A percentile compares a stretch with the other conserved stretches of the same genome.
Conservation (phyloP, 805 yeast species). For the Candida bentonensis region DNA sequence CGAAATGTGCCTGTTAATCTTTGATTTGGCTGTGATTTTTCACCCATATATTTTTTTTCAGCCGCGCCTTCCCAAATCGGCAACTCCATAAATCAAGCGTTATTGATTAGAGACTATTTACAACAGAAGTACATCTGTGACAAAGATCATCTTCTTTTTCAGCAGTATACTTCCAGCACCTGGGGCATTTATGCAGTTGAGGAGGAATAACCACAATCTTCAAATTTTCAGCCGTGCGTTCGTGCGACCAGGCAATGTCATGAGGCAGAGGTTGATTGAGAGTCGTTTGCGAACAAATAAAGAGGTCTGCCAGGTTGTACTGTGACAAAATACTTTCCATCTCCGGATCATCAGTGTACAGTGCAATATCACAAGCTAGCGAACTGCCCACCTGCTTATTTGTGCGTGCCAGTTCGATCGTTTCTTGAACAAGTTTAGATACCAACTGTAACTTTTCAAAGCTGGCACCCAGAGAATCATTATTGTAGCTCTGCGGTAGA, state of each 20-base stretch:
- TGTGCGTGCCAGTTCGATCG: conserved; percentile 43
- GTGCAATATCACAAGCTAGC: conserved; percentile 38
- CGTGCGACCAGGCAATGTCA: conserved; percentile 17
- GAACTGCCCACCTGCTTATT: conserved; percentile 35
- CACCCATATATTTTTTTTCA: no score
- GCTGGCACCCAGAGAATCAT: conserved; percentile 26
- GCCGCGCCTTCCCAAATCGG: neutral
- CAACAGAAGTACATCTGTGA: conserved; percentile 34
- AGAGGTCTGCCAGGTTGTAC: conserved; percentile 35
- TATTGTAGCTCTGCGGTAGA: conserved; percentile 24
- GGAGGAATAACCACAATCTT: conserved; percentile 33
- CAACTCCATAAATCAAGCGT: no score
- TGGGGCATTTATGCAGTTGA: conserved; percentile 55
- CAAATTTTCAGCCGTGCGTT: conserved; percentile 20
- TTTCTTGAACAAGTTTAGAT: conserved; percentile 34
- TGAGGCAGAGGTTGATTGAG: conserved; percentile 18
- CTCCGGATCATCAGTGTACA: conserved; percentile 16
- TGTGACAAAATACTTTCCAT: conserved; percentile 8
- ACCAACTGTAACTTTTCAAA: conserved; percentile 34
- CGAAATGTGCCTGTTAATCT: no score
- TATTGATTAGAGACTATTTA: neutral
- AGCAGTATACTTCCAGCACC: conserved; percentile 83
- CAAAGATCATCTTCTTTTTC: conserved; percentile 42
- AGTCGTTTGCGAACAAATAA: conserved; percentile 50
- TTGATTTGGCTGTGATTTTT: no score